Evolutionary conservation across 106 monocot genomes (phyloP), one percentile per base, ranked within the genome.

Genomic region (Phalaenopsis aphrodite): DNA sequence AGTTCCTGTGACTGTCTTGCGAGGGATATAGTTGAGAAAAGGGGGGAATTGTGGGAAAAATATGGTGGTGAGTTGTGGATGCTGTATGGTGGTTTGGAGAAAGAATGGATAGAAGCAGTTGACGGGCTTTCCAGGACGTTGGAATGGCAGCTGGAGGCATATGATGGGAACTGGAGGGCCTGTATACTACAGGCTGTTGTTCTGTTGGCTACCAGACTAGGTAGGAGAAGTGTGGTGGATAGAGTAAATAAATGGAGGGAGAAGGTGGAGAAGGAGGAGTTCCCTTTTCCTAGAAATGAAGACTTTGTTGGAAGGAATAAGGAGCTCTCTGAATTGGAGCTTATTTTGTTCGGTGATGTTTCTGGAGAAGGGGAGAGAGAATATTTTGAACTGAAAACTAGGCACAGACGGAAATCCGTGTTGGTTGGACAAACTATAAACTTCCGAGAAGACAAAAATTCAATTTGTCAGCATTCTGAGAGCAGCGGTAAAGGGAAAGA

Each of bases 51-150:
- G n/a, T 96, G 96, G 96, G 96, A 96, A 84, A 96, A 68, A 77
- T 87, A 93, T 81, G 96, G 96, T 1, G 96, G 96, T 77, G 90
- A 96, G 66, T 79, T 96, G 11, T 96, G 96, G 96, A 84, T 88
- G 88, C 47, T 83, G 39, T 96, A 96, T 81, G 93, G 88, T 69
- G 96, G 96, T 5, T 42, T 85, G 49, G 96, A 96, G 77, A 90
- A 83, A 56, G 91, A 96, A 84, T 96, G 96, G 96, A 91, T 78
- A 76, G 91, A 93, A 55, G 88, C 96, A 12, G 76, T 96, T 77
- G 89, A 96, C 57, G 91, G 93, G 23, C 84, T 96, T 18, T 88
- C 87, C 16, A 72, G 93, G 76, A 79, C 80, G 30, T 80, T 84
- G 42, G 88, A 93, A 48, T 86, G 83, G 87, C 93, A 90, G 55